phyloP scores from a whole-genome alignment of 2,329 filamentous ascomycete species.

The Esteya vermicola region DNA sequence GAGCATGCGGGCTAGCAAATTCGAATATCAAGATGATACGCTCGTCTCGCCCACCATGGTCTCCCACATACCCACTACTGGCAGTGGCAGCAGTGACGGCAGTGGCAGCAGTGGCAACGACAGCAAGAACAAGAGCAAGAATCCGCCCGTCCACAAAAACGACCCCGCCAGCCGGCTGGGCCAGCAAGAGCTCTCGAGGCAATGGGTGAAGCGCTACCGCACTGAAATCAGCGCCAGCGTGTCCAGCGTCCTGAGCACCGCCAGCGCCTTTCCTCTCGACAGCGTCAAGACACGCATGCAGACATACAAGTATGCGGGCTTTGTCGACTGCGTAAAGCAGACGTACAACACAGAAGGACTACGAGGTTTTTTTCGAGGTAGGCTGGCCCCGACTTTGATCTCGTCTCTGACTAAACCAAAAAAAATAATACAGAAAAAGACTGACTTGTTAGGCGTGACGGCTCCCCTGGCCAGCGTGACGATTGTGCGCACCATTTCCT shows the following conservation, averaged over 20 bases:
- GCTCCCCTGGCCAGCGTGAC: conserved; percentile 53
- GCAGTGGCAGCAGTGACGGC: conserved; percentile 9
- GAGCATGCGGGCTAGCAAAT: conserved; percentile 23
- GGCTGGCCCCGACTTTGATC: neutral
- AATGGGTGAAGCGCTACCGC: conserved; percentile 61
- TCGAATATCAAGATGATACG: conserved; percentile 27
- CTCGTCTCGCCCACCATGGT: conserved; percentile 28
- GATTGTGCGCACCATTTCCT: conserved; percentile 25
- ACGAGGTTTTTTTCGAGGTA: conserved; percentile 70
- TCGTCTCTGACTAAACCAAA: no score
- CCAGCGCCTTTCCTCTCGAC: conserved; percentile 73
- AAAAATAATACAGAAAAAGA: no score
- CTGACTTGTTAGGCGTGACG: conserved; percentile 42
- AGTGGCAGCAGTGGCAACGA: conserved; percentile 6
- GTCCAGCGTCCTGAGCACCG: conserved; percentile 64
- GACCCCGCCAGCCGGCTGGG: conserved; percentile 3
- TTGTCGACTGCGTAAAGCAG: conserved; percentile 57
- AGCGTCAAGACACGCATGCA: conserved; percentile 87
- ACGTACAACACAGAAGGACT: conserved; percentile 64
- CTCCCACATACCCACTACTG: conserved; percentile 13
- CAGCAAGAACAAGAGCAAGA: conserved; percentile 3
- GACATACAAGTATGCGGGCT: conserved; percentile 65
- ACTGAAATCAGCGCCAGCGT: conserved; percentile 68
- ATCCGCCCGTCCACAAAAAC: conserved; percentile 3
- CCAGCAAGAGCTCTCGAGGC: conserved; percentile 14